Evolutionary conservation across 1,284 basidiomycete species (phyloP).

Genomic region (Serendipita sp.): DNA sequence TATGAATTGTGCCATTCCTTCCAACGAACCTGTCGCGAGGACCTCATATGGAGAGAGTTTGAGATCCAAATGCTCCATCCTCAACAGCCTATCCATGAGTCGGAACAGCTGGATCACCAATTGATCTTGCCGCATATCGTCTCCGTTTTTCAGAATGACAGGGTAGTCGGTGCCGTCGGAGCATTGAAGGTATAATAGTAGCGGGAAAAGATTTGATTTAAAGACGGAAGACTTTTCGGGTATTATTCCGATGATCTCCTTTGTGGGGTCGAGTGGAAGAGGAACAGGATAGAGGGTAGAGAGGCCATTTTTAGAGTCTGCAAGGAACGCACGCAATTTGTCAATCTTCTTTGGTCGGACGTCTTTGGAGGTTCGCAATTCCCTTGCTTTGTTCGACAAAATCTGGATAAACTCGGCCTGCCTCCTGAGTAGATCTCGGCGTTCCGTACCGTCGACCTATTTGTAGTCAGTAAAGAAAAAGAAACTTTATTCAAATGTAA

Average conservation of each 20-base stretch:
- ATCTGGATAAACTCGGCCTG: slow-evolving; percentile 79
- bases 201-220: slow-evolving; percentile 91
- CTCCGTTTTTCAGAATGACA: slow-evolving; percentile 97
- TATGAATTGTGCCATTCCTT: slow-evolving; percentile 95
- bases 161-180: slow-evolving; percentile 69
- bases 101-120: slow-evolving; percentile 95
- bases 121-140: slow-evolving; percentile 96
- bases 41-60: slow-evolving; percentile 89
- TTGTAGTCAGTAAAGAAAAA: slow-evolving; percentile 3
- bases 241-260: slow-evolving; percentile 73
- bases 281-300: slow-evolving; percentile 64
- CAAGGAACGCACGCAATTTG: slow-evolving; percentile 69
- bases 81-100: slow-evolving; percentile 85
- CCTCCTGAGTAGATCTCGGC: slow-evolving; percentile 66
- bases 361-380: slow-evolving; percentile 83
- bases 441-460: slow-evolving; percentile 52
- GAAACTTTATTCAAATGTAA: slow-evolving; percentile 3
- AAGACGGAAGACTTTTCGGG: slow-evolving; percentile 90
- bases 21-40: slow-evolving; percentile 78
- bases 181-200: slow-evolving; percentile 82
- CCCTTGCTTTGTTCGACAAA: slow-evolving; percentile 71
- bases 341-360: slow-evolving; percentile 94
- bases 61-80: slow-evolving; percentile 92
- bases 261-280: slow-evolving; percentile 76
- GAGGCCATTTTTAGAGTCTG: slow-evolving; percentile 74